Conservation (phyloP, 2,329 filamentous ascomycete genomes). For the Colletotrichum agaves region DNA sequence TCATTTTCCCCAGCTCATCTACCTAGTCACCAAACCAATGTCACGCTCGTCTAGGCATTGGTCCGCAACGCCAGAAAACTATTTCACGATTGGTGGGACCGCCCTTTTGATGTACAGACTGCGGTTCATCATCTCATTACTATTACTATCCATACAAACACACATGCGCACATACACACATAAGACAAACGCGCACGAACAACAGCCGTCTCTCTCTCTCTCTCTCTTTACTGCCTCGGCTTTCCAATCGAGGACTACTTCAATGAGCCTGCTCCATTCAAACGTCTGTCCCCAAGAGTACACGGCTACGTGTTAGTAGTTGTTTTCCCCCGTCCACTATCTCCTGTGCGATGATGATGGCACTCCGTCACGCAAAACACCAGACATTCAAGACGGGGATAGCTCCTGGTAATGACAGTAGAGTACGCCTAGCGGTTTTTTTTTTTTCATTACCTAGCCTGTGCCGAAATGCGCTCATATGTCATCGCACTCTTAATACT, state of each 20-base stretch:
- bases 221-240: slow-evolving; percentile 9
- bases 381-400: background rate
- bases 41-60: background rate
- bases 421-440: slow-evolving; percentile 23
- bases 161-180: slow-evolving; percentile 18
- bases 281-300: background rate
- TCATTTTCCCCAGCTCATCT: slow-evolving; percentile 1
- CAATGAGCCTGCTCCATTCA: slow-evolving; percentile 10
- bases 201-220: slow-evolving; percentile 6
- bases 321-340: background rate
- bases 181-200: background rate
- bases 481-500: slow-evolving; percentile 17
- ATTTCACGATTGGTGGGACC: too few species aligned
- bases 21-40: background rate
- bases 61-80: too few species aligned
- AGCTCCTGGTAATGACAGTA: slow-evolving; percentile 24
- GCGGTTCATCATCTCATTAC: slow-evolving; percentile 36
- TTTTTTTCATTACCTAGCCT: slow-evolving; percentile 2
- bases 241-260: slow-evolving; percentile 29
- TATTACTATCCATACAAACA: slow-evolving; percentile 38
- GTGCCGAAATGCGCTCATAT: slow-evolving; percentile 17
- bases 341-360: slow-evolving; percentile 5
- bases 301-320: slow-evolving; percentile 19
- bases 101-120: background rate
- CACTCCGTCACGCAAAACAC: slow-evolving; percentile 2